A percentile compares a stretch with the other conserved stretches of the same genome.
Evolutionary conservation across 352 stramenopile genomes (phyloP).

Genomic region (Phytophthora kernoviae): DNA sequence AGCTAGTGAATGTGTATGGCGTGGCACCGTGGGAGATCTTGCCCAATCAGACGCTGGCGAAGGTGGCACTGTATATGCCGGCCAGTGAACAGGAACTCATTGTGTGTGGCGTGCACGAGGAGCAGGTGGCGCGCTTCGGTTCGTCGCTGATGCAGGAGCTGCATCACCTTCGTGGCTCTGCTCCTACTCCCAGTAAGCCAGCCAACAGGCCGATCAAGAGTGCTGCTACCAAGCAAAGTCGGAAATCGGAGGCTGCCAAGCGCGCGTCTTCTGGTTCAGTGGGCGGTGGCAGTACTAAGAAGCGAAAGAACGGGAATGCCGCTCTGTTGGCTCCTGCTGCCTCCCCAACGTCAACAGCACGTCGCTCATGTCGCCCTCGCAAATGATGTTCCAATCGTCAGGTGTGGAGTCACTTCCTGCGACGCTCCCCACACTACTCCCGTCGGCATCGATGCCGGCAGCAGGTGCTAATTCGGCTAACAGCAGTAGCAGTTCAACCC

Average conservation of each 20-base stretch:
- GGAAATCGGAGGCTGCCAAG: conserved; percentile 28
- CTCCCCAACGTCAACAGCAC: conserved; percentile 16
- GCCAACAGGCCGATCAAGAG: conserved; percentile 14
- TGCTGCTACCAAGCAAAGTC: conserved; percentile 11
- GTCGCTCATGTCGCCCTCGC: conserved; percentile 42
- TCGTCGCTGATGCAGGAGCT: conserved; percentile 69
- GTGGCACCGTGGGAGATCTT: conserved; percentile 75
- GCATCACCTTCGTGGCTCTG: conserved; percentile 21
- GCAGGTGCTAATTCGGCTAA: conserved; percentile 6
- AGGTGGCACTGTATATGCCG: conserved; percentile 67
- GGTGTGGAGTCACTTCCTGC: conserved; percentile 27
- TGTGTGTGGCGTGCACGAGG: conserved; percentile 51
- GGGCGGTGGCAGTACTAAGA: conserved; percentile 24
- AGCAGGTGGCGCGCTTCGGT: conserved; percentile 61
- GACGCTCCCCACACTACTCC: conserved; percentile 59
- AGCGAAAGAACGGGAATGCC: conserved; percentile 33
- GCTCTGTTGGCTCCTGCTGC: conserved; percentile 28
- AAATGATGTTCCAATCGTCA: conserved; percentile 41
- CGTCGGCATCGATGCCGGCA: no score
- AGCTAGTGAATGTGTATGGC: conserved; percentile 76
- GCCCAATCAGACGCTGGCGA: conserved; percentile 73
- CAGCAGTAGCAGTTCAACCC: conserved; percentile 16
- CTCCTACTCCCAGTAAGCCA: conserved; percentile 10
- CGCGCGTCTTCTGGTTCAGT: conserved; percentile 23
- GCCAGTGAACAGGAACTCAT: conserved; percentile 59